Base-by-base conservation (phyloP, 2,329 filamentous ascomycete genomes). In the Albifimbria verrucaria region DNA sequence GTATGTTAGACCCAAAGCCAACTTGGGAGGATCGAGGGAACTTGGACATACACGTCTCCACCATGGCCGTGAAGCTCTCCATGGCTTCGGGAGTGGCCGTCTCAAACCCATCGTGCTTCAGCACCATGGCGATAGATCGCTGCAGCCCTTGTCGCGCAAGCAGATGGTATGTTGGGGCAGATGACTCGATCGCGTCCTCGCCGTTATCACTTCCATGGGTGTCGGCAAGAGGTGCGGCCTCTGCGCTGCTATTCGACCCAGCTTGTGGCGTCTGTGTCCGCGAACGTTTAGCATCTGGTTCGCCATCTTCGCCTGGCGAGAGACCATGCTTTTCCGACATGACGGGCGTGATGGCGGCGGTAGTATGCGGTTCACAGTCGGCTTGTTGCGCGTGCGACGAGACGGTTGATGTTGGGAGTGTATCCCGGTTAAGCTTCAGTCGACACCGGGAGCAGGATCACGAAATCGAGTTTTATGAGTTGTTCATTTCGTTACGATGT, bases 71-170 rank as follows among this genome's bases (percentile, higher is more conserved):
- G 43, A 87, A 81, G 57, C 78, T 78, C 64, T 86, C 82, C 59
- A 87, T 66, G 2, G 83, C 82, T 50, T 83, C 79, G 7, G 75
- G 73, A 1, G 72, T 77, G 15, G 82, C 77, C 23, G 73, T 71
- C 25, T 78, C 72, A 59, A 86, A 87, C 24, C 84, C 84, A 36
- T 85, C 78, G 55, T 85, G 78, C 42, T 79, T 68, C 24, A 87
- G 65, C 3, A 77, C 76, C 52, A 86, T 64, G 0, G 76, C 78
- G 52, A 87, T 79, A 11, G 81, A 79, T 49, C 82, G 77, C 45
- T 77, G 75, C 23, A 87, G 69, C 2, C 77, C 65, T 18, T 55
- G 53, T 52, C 70, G 62, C 7, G 68, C 69, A 54, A 69, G 63
- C 25, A 62, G 62, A 51, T 69, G 68, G 26, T 63, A 61, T 4